A percentile compares a stretch with the other conserved stretches of the same genome.
Evolutionary conservation across 2,329 filamentous ascomycete genomes (phyloP).

Genomic region (Penicillium sp.): DNA sequence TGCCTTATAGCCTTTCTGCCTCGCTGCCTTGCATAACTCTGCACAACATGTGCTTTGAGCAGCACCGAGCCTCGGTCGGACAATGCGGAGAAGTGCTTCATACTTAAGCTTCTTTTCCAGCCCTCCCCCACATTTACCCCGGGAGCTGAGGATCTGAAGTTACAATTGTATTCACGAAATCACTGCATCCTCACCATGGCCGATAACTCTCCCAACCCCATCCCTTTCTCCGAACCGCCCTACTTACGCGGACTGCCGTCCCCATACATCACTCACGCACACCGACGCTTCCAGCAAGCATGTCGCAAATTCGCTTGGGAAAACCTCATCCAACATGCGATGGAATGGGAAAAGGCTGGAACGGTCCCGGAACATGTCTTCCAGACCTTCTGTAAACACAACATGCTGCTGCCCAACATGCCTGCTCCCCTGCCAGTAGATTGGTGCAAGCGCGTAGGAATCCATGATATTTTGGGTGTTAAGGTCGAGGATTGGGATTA

Average conservation of each 20-base stretch:
- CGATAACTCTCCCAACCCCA: slow-evolving; percentile 37
- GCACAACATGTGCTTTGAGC: slow-evolving; percentile 3
- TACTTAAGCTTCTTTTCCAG: background rate
- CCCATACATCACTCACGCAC: slow-evolving; percentile 70
- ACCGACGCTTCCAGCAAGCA: slow-evolving; percentile 68
- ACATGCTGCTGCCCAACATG: slow-evolving; percentile 73
- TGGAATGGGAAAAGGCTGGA: slow-evolving; percentile 72
- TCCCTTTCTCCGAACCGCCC: slow-evolving; percentile 75
- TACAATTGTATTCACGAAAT: background rate
- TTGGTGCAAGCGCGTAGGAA: slow-evolving; percentile 68
- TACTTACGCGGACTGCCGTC: slow-evolving; percentile 72
- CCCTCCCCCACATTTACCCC: background rate
- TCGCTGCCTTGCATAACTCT: background rate
- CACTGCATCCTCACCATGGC: slow-evolving; percentile 29
- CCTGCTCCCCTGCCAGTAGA: slow-evolving; percentile 70
- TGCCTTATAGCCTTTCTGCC: background rate
- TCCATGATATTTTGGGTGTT: slow-evolving; percentile 68
- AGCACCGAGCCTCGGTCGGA: slow-evolving; percentile 17
- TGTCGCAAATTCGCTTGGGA: slow-evolving; percentile 69
- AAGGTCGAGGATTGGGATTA: slow-evolving; percentile 77
- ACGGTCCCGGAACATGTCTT: slow-evolving; percentile 68
- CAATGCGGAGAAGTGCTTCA: slow-evolving; percentile 19
- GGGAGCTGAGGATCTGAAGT: no score
- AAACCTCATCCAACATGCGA: slow-evolving; percentile 63
- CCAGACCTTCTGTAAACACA: slow-evolving; percentile 64